Evolutionary conservation across 192 early-diverging fungal genomes (phyloP), one percentile per base, ranked within the genome.

Genomic region (Hyaloraphidium curvatum): DNA sequence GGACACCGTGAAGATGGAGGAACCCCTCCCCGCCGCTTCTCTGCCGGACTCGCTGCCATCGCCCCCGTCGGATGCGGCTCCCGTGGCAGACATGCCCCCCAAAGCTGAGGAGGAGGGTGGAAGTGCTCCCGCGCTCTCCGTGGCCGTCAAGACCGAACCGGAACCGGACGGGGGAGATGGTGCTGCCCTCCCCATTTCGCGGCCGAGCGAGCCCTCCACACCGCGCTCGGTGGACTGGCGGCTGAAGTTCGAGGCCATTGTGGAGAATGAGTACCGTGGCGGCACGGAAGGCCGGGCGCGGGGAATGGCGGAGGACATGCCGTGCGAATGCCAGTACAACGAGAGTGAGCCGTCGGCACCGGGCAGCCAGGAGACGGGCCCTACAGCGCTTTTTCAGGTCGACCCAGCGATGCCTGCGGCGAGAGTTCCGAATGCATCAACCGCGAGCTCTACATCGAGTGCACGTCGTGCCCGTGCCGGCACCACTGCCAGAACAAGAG

Each of bases 371-470:
- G 9, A 25, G 9, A 9, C 5, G 7, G 23, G 43, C 43, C 14
- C n/a, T n/a, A n/a, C n/a, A n/a, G n/a, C n/a, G n/a, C n/a, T n/a
- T n/a, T n/a, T n/a, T 21, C 43, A 17, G 43, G 25, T 25, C 17
- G 25, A 25, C 14, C 43, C 14, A 22, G 17, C 43, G 5, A 14
- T 11, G 91, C 95, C 2, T 99, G 95, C 64, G 95, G 95, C 26
- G 82, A 81, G 21, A 71, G 72, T 54, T 75, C 83, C 16, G 74
- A 80, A 40, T 99, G 95, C 62, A 93, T 99, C 56, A 99, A 99
- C 61, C 75, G 87, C 31, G 76, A 83, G 55, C 65, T 92, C 25
- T 84, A 82, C 51, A 86, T 93, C 55, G 93, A 97, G 64, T 97
- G 93, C 64, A 80, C 79, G 33, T 79, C 77, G 3, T 98, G 94